Evolutionary conservation across 768 basidiomycete species (phyloP), one percentile per base, ranked within the genome.

Genomic region (Pleurotus citrinopileatus): DNA sequence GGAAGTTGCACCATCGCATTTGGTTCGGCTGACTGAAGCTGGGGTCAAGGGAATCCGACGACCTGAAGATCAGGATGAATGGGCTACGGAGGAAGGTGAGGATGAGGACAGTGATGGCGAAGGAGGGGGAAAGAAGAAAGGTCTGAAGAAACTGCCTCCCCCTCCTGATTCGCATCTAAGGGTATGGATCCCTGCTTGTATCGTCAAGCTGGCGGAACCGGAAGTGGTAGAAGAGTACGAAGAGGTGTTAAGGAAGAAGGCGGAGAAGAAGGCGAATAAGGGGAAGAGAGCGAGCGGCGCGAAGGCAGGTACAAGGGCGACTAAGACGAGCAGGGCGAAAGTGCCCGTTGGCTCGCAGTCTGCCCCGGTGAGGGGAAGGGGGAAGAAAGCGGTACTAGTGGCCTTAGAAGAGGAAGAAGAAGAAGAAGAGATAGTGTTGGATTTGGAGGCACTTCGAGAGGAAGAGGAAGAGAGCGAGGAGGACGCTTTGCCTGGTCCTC

Each of bases 151-250:
- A 37, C 36, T 67, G 22, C 68, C 80, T 3, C 70, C 76, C 2
- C 77, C 82, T 58, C 85, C 86, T 0, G 68, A 73, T n/a, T 76
- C 72, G 44, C 79, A 80, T 52, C 65, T 86, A 45, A 77, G 87
- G 12, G 65, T 93, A 9, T 96, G 93, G 93, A 79, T 94, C 68
- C 89, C 93, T 0, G 91, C 88, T 20, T 84, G 78, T 51, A 86
- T 96, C 76, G 79, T 94, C 9, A 68, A 73, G 10, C 66, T 83
- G 27, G 90, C 80, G 2, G 86, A 84, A 55, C 88, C 91, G 7
- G 68, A 70, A 3, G 63, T 95, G 20, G 86, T 87, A 3, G 68
- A 78, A 38, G 77, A 77, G 15, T 94, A 77, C 58, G 82, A 90
- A 55, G 77, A 73, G 9, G 59, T 62, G 13, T 67, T 75, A 57